These are phyloP conservation scores for Serendipita sp. DNA, from an alignment of 768 basidiomycete genomes.

Conservation along the genomic window DNA sequence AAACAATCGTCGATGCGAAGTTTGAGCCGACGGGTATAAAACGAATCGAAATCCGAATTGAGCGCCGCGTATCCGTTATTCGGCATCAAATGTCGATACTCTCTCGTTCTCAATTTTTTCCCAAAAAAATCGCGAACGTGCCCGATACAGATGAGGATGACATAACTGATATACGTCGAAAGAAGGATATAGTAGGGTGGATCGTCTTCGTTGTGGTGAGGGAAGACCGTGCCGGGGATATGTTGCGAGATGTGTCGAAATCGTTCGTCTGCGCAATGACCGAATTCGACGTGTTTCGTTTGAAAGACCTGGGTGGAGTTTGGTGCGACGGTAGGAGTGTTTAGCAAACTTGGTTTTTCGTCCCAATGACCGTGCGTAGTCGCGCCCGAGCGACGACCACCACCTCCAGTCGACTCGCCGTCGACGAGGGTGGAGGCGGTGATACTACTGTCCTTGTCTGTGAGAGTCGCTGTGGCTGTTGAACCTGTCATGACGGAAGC, in stretches of 20 bases:
- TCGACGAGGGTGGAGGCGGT: neutral
- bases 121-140: slow-evolving; percentile 93
- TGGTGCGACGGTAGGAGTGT: slow-evolving; percentile 49
- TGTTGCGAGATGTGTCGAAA: slow-evolving; percentile 58
- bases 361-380: neutral
- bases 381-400: neutral
- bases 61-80: slow-evolving; percentile 88
- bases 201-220: slow-evolving; percentile 54
- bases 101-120: slow-evolving; percentile 52
- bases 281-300: slow-evolving; percentile 81
- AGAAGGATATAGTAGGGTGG: slow-evolving; percentile 88
- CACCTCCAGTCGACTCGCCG: neutral
- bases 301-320: slow-evolving; percentile 66
- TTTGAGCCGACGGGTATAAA: slow-evolving; percentile 94
- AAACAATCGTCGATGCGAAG: slow-evolving; percentile 92
- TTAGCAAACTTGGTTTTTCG: slow-evolving; percentile 14
- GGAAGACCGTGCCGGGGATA: slow-evolving; percentile 26
- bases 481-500: slow-evolving; percentile 37
- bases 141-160: slow-evolving; percentile 80
- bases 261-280: slow-evolving; percentile 65
- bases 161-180: slow-evolving; percentile 84
- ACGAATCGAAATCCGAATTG: slow-evolving; percentile 97
- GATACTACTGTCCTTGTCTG: neutral
- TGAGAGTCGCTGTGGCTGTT: slow-evolving; percentile 2
- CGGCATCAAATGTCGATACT: slow-evolving; percentile 72